A percentile compares a stretch with the other conserved stretches of the same genome.
phyloP scores from a whole-genome alignment of 345 rosid genomes.

The Arabidopsis suecica region DNA sequence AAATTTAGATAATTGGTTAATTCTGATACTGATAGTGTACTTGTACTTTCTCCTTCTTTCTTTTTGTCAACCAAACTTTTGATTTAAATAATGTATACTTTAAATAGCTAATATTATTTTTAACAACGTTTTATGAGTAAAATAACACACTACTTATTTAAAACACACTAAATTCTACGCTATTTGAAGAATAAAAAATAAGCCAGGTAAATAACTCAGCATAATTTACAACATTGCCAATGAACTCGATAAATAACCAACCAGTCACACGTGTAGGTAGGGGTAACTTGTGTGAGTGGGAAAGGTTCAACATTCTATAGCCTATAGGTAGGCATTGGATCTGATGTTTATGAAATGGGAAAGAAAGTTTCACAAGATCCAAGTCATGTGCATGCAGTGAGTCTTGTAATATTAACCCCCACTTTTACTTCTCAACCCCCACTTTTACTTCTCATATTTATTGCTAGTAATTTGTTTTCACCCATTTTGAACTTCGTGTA shows the following conservation, averaged over 20 bases:
- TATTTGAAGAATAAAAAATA: too few relatives aligned
- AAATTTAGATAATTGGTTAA: too few relatives aligned
- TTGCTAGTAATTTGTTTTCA: background rate
- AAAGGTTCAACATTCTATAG: conserved; percentile 1
- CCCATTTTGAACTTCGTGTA: background rate
- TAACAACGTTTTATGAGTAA: too few relatives aligned
- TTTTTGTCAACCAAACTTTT: too few relatives aligned
- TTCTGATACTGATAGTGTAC: too few relatives aligned
- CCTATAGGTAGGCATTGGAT: background rate
- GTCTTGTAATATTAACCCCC: background rate
- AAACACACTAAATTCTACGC: too few relatives aligned
- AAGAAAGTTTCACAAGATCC: conserved; percentile 18
- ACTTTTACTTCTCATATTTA: background rate
- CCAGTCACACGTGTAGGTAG: background rate
- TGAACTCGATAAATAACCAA: background rate
- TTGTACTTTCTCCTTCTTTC: too few relatives aligned
- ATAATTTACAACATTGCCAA: too few relatives aligned
- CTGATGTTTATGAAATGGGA: conserved; percentile 3
- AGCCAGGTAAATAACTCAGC: too few relatives aligned
- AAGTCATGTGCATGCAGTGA: conserved; percentile 3
- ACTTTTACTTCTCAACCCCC: background rate
- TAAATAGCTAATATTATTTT: too few relatives aligned
- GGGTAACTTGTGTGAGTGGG: conserved; percentile 7
- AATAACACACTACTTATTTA: too few relatives aligned
- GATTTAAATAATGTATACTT: too few relatives aligned